Evolutionary conservation across 2,329 filamentous ascomycete species (phyloP).

Genomic region (Trichoderma cornu-damae): DNA sequence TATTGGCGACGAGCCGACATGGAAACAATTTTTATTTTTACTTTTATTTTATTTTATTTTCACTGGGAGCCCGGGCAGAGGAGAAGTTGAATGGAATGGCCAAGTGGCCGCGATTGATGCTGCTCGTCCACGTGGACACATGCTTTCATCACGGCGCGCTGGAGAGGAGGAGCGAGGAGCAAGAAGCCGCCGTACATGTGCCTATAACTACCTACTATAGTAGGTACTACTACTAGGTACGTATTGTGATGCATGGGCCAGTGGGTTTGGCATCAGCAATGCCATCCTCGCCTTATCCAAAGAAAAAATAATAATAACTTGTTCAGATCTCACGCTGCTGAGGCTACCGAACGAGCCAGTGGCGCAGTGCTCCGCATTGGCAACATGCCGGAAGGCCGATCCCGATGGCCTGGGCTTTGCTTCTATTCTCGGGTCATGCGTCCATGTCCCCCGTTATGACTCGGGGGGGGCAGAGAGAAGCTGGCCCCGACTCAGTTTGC

Average conservation of each 20-base stretch:
- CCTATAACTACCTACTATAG: too few relatives aligned
- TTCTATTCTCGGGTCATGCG: slow-evolving; percentile 8
- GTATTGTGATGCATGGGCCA: too few relatives aligned
- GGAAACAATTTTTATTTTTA: background rate
- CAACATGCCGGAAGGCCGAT: background rate
- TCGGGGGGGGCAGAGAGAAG: background rate
- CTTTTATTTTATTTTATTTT: too few relatives aligned
- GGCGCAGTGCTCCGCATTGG: slow-evolving; percentile 3
- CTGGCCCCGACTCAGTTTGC: background rate
- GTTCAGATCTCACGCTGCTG: background rate
- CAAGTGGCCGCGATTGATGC: too few relatives aligned
- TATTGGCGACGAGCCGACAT: slow-evolving; percentile 1
- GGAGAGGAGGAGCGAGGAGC: background rate
- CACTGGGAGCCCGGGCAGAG: too few relatives aligned
- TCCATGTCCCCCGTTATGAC: background rate
- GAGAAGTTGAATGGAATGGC: too few relatives aligned
- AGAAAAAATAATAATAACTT: background rate
- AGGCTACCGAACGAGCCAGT: background rate
- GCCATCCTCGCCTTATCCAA: background rate
- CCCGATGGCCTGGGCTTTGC: background rate
- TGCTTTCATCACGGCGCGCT: background rate
- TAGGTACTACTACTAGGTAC: too few relatives aligned
- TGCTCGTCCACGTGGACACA: too few relatives aligned
- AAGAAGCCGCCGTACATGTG: too few relatives aligned
- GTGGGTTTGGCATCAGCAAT: too few relatives aligned